These are phyloP conservation scores for Malus asiatica DNA, from an alignment of 306 rosid genomes.

Conservation along the genomic window DNA sequence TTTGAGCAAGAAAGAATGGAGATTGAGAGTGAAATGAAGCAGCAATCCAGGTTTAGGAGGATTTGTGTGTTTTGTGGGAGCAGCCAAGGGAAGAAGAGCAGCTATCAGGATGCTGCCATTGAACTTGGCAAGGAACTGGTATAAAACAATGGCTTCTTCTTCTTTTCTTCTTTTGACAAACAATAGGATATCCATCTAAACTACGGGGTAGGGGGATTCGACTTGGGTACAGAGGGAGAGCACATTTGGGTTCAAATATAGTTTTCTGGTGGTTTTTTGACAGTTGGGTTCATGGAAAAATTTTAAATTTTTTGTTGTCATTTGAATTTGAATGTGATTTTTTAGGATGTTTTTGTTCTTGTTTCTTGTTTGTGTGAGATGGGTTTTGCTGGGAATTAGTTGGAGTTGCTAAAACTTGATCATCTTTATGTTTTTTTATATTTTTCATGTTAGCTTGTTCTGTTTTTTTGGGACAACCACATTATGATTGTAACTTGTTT, in stretches of 20 bases:
- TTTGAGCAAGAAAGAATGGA: slow-evolving; percentile 25
- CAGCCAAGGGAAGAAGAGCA: slow-evolving; percentile 91
- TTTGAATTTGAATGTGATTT: slow-evolving; percentile 1
- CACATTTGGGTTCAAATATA: neutral
- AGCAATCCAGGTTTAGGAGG: slow-evolving; percentile 70
- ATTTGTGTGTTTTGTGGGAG: slow-evolving; percentile 99
- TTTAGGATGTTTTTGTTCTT: neutral
- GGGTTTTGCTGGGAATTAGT: slow-evolving; percentile 4
- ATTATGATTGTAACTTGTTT: slow-evolving; percentile 40
- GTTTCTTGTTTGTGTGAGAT: slow-evolving; percentile 1
- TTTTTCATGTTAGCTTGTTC: slow-evolving; percentile 1
- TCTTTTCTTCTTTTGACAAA: neutral
- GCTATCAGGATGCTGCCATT: slow-evolving; percentile 93
- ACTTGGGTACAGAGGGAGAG: neutral
- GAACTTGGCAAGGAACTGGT: slow-evolving; percentile 98
- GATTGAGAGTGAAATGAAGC: slow-evolving; percentile 48
- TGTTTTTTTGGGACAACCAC: slow-evolving; percentile 15
- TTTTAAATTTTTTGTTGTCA: neutral
- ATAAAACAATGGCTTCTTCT: slow-evolving; percentile 23
- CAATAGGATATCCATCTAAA: neutral
- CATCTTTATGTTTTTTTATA: neutral
- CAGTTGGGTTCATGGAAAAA: neutral
- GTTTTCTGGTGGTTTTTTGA: neutral
- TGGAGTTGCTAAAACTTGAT: neutral
- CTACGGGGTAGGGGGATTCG: neutral